These are phyloP conservation scores for Ophiognomonia clavigignenti-juglandacearum DNA, from an alignment of 2,329 filamentous ascomycete genomes.

Conservation along the genomic window DNA sequence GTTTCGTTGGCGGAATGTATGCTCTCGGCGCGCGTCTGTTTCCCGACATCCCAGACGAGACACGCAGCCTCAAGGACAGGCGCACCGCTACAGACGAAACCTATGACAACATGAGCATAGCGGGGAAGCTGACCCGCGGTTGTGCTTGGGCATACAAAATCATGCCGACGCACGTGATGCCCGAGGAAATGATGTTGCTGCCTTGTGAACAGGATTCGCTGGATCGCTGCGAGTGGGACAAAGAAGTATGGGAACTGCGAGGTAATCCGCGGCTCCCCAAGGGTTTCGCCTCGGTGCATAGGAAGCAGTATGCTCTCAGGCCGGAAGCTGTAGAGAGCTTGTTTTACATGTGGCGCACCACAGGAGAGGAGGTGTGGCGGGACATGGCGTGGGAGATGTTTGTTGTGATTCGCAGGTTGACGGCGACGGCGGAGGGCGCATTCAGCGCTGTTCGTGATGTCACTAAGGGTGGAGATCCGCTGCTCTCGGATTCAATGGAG, in stretches of 20 bases:
- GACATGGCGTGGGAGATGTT: constrained; percentile 47
- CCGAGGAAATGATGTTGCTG: constrained; percentile 35
- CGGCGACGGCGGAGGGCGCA: constrained; percentile 36
- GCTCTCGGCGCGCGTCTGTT: constrained; percentile 35
- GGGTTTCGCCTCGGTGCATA: constrained; percentile 53
- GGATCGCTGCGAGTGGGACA: constrained; percentile 45
- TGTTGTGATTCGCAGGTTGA: constrained; percentile 34
- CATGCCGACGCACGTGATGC: constrained; percentile 49
- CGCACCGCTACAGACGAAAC: no score
- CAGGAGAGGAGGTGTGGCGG: constrained; percentile 37
- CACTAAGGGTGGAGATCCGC: constrained; percentile 31
- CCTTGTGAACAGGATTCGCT: constrained; percentile 35
- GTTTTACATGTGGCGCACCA: constrained; percentile 47
- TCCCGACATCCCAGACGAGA: no score
- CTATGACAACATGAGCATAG: constrained; percentile 36
- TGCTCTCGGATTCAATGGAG: constrained; percentile 38
- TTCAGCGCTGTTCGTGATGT: constrained; percentile 38
- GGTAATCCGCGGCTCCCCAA: constrained; percentile 32
- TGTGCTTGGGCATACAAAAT: constrained; percentile 51
- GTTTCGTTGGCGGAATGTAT: constrained; percentile 40
- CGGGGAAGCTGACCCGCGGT: constrained; percentile 44
- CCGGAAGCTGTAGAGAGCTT: constrained; percentile 50
- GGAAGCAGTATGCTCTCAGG: constrained; percentile 38
- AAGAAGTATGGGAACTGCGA: constrained; percentile 30
- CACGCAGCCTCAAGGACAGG: no score